Percentiles rank a stretch among this genome's conserved stretches.
Evolutionary conservation across 805 yeast species (phyloP).

Genomic region (Scheffersomyces lignosus): DNA sequence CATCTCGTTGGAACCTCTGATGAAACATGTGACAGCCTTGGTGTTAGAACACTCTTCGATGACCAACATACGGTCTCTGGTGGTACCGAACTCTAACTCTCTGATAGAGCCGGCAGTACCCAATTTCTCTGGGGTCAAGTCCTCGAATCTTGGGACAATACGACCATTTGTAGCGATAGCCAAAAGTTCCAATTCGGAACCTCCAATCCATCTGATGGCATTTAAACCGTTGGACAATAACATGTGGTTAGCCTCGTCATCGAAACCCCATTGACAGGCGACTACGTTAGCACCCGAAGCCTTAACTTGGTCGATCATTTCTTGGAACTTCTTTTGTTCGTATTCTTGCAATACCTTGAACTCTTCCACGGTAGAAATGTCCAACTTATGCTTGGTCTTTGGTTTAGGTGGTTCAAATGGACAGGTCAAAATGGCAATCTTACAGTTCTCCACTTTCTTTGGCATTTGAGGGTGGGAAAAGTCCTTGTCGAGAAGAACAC

Average conservation of each 20-base stretch:
- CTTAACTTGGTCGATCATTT: constrained; percentile 87
- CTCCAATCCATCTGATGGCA: constrained; percentile 99
- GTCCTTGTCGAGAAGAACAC: constrained; percentile 93
- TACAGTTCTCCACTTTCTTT: constrained; percentile 70
- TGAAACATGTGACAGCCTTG: constrained; percentile 86
- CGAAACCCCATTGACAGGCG: constrained; percentile 99
- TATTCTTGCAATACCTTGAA: constrained; percentile 86
- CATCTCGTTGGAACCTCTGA: constrained; percentile 97
- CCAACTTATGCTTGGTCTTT: constrained; percentile 95
- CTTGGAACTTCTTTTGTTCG: constrained; percentile 86
- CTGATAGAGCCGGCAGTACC: constrained; percentile 85
- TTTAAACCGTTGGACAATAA: constrained; percentile 85
- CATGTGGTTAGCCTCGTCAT: constrained; percentile 96
- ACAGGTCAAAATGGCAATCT: constrained; percentile 92
- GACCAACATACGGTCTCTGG: constrained; percentile 93
- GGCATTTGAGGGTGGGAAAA: constrained; percentile 99
- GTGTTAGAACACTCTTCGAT: constrained; percentile 87
- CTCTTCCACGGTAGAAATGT: constrained; percentile 91
- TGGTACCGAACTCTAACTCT: constrained; percentile 94
- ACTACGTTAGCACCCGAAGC: constrained; percentile 92
- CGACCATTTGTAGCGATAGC: constrained; percentile 98
- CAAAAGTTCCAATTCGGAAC: constrained; percentile 90
- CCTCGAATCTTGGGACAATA: constrained; percentile 96
- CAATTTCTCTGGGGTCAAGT: constrained; percentile 73
- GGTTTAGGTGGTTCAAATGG: constrained; percentile 99